phyloP scores from a whole-genome alignment of 768 basidiomycete species.

The Rickenella mellea region DNA sequence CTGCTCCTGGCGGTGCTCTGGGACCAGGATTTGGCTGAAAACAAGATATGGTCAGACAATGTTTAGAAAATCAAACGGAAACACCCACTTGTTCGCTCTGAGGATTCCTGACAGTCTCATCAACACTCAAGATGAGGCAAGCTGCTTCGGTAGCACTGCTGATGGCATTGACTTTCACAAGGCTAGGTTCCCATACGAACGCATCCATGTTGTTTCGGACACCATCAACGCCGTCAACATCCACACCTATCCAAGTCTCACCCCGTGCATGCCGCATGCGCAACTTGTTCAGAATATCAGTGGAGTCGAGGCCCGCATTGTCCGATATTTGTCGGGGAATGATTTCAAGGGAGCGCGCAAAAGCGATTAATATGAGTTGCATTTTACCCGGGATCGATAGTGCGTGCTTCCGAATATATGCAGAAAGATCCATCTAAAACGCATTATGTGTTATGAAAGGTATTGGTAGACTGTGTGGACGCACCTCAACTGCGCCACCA shows the following conservation, averaged over 20 bases:
- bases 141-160: conserved; percentile 95
- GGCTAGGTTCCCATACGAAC: conserved; percentile 96
- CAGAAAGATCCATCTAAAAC: conserved; percentile 88
- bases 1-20: conserved; percentile 83
- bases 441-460: neutral
- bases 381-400: conserved; percentile 91
- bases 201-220: conserved; percentile 95
- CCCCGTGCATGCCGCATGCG: conserved; percentile 92
- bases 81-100: conserved; percentile 80
- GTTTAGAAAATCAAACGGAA: neutral
- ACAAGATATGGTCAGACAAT: conserved; percentile 11
- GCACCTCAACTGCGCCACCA: conserved; percentile 92
- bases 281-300: conserved; percentile 93
- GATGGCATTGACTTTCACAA: conserved; percentile 93
- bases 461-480: conserved; percentile 5
- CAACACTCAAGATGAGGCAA: conserved; percentile 89
- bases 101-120: conserved; percentile 95
- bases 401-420: conserved; percentile 85
- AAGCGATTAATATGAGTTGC: conserved; percentile 89
- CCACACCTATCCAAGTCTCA: conserved; percentile 87
- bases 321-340: conserved; percentile 98
- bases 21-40: conserved; percentile 74
- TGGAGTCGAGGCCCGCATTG: conserved; percentile 96
- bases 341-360: conserved; percentile 94
- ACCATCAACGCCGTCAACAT: conserved; percentile 82